phyloP scores from a whole-genome alignment of 179 eudicot species.

The Silene coronaria region DNA sequence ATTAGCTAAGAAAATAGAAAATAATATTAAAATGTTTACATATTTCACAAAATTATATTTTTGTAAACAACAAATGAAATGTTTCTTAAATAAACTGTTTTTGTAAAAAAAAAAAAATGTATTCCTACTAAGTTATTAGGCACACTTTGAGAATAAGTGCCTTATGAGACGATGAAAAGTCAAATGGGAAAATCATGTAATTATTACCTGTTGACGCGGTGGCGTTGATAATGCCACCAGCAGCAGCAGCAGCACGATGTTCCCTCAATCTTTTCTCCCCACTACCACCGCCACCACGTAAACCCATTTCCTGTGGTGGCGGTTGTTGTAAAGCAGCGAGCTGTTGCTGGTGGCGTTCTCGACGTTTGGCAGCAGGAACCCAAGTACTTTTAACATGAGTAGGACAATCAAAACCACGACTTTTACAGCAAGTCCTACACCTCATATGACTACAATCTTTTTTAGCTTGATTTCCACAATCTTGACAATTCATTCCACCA shows the following conservation, averaged over 20 bases:
- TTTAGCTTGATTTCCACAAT: conserved; percentile 80
- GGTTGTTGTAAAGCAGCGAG: conserved; percentile 18
- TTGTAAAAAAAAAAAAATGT: too few species aligned
- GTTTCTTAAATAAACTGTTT: too few species aligned
- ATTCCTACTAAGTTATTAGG: too few species aligned
- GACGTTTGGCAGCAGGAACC: conserved; percentile 64
- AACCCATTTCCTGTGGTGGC: neutral
- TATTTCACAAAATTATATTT: too few species aligned
- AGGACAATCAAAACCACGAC: conserved; percentile 58
- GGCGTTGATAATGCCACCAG: conserved; percentile 15
- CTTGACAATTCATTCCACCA: conserved; percentile 62
- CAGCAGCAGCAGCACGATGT: conserved; percentile 5
- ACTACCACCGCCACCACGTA: conserved; percentile 8
- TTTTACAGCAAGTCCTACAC: conserved; percentile 69
- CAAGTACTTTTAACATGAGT: conserved; percentile 73
- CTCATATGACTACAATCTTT: conserved; percentile 54
- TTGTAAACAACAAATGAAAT: too few species aligned
- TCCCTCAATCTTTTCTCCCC: conserved; percentile 23
- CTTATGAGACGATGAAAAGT: neutral
- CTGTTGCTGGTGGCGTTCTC: conserved; percentile 49
- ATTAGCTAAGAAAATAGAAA: neutral
- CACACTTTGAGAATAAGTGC: neutral
- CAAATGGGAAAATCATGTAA: neutral
- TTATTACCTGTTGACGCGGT: conserved; percentile 21
- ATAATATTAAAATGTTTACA: neutral